phyloP scores from a whole-genome alignment of 2,329 filamentous ascomycete genomes.

The Hymenoscyphus repandus region DNA sequence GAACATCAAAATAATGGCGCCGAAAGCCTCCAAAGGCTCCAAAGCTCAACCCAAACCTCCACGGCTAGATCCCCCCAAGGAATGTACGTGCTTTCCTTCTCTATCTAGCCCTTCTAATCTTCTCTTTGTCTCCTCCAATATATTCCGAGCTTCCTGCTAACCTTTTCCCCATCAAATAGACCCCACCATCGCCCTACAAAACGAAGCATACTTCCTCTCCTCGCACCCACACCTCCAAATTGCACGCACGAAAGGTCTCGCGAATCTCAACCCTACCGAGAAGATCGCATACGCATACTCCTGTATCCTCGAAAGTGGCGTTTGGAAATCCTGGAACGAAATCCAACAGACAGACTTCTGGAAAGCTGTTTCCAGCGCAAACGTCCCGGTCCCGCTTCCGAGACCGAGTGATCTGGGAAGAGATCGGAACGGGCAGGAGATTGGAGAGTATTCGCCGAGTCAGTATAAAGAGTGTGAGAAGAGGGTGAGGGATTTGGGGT shows the following conservation, averaged over 20 bases:
- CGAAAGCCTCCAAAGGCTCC: slow-evolving; percentile 21
- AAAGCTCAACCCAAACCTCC: slow-evolving; percentile 20
- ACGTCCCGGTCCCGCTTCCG: slow-evolving; percentile 24
- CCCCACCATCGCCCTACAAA: slow-evolving; percentile 25
- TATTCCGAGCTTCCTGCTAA: too few species aligned
- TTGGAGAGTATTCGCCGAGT: slow-evolving; percentile 20
- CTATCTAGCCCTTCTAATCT: too few species aligned
- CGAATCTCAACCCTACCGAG: slow-evolving; percentile 19
- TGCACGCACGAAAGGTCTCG: slow-evolving; percentile 18
- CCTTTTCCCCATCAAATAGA: slow-evolving; percentile 6
- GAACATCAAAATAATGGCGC: slow-evolving; percentile 20
- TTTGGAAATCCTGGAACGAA: slow-evolving; percentile 22
- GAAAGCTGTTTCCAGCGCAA: slow-evolving; percentile 20
- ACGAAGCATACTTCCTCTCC: slow-evolving; percentile 22
- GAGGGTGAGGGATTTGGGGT: slow-evolving; percentile 16
- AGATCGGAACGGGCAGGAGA: slow-evolving; percentile 19
- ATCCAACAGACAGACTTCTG: slow-evolving; percentile 27
- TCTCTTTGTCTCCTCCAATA: not conserved
- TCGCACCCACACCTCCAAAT: slow-evolving; percentile 24
- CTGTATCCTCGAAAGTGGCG: slow-evolving; percentile 21
- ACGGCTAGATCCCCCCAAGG: slow-evolving; percentile 12
- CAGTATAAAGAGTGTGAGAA: slow-evolving; percentile 21
- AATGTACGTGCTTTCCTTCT: slow-evolving; percentile 17
- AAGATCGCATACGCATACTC: slow-evolving; percentile 23
- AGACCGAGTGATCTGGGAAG: slow-evolving; percentile 22